phyloP scores from a whole-genome alignment of 306 rosid genomes.

The Medicago ruthenica region DNA sequence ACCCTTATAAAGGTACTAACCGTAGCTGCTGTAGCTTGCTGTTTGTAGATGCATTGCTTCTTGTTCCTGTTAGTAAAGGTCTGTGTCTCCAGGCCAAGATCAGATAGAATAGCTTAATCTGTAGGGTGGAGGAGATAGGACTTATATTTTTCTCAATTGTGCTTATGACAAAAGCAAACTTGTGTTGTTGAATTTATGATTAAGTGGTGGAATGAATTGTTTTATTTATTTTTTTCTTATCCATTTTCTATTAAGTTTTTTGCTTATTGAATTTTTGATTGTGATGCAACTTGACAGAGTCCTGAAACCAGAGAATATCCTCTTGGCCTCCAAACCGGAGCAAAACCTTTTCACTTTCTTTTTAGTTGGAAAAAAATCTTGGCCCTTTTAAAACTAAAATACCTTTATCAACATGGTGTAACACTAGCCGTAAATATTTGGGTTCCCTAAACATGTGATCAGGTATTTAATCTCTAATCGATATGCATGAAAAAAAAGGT shows the following conservation, averaged over 20 bases:
- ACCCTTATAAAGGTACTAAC: conserved; percentile 42
- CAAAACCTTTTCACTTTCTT: neutral
- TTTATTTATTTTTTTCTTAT: neutral
- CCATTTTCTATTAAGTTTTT: neutral
- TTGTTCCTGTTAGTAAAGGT: conserved; percentile 34
- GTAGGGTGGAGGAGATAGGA: conserved; percentile 36
- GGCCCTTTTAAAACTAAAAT: neutral
- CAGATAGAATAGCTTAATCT: conserved; percentile 45
- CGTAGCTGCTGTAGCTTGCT: conserved; percentile 39
- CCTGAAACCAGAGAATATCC: neutral
- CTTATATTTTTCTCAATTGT: conserved; percentile 30
- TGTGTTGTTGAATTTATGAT: conserved; percentile 33
- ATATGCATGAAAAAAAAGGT: neutral
- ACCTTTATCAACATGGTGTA: neutral
- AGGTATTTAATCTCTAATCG: neutral
- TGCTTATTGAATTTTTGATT: conserved; percentile 11
- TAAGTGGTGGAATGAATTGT: conserved; percentile 39
- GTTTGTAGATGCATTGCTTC: conserved; percentile 51
- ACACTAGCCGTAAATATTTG: neutral
- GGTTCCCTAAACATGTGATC: neutral
- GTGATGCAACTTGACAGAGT: neutral
- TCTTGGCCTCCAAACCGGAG: neutral
- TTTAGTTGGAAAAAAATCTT: neutral
- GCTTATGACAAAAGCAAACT: conserved; percentile 35
- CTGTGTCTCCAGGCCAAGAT: conserved; percentile 36